These are phyloP conservation scores for Paramecium octaurelia DNA, from an alignment of 73 alveolate genomes.

Conservation along the genomic window DNA sequence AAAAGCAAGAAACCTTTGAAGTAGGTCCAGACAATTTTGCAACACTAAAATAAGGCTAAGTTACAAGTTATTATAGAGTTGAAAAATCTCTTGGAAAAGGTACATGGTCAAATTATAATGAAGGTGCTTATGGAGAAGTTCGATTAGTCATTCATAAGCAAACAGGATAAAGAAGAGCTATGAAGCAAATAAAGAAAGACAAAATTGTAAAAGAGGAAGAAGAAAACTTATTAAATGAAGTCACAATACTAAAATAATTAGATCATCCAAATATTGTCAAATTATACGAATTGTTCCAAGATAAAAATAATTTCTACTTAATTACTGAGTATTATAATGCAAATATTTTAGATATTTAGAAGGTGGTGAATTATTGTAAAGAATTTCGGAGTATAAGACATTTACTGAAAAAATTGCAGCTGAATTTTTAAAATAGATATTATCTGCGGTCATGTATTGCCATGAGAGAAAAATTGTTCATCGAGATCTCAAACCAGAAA, in stretches of 20 bases:
- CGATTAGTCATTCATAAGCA: conserved; percentile 48
- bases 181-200: conserved; percentile 56
- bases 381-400: conserved; percentile 72
- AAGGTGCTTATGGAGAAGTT: conserved; percentile 62
- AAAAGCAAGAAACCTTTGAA: not conserved
- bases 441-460: conserved; percentile 87
- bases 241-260: conserved; percentile 38
- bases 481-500: conserved; percentile 80
- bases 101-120: conserved; percentile 40
- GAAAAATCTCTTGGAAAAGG: conserved; percentile 34
- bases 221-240: conserved; percentile 57
- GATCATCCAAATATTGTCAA: conserved; percentile 61
- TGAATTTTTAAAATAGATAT: conserved; percentile 76
- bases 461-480: conserved; percentile 87
- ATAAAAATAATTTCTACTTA: conserved; percentile 24
- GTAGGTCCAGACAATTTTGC: conserved; percentile 30
- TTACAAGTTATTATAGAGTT: not conserved
- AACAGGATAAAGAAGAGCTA: conserved; percentile 53
- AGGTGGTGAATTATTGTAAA: conserved; percentile 91
- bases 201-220: conserved; percentile 61
- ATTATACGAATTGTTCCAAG: conserved; percentile 46
- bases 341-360: conserved; percentile 29
- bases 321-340: conserved; percentile 34
- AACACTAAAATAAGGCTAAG: not conserved
- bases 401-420: conserved; percentile 87